A percentile compares a stretch with the other conserved stretches of the same genome.
Evolutionary conservation across 192 early-diverging fungal genomes (phyloP).

Genomic region (Coemansia erecta): DNA sequence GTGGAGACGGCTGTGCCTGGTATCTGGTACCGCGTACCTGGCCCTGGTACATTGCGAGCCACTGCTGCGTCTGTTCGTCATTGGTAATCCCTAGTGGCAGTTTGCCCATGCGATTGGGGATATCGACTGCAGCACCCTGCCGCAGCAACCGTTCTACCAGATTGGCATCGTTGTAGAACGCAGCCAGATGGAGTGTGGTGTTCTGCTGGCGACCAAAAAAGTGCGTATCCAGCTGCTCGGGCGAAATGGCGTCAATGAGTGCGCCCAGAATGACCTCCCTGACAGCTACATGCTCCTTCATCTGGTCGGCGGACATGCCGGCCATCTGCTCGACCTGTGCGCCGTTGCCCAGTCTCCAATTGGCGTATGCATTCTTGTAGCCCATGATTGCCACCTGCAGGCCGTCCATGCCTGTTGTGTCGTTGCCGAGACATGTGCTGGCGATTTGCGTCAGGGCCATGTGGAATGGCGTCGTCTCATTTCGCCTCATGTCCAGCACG

Average conservation of each 20-base stretch:
- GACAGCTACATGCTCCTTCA: constrained; percentile 50
- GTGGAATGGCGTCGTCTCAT: constrained; percentile 53
- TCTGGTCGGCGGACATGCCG: constrained; percentile 47
- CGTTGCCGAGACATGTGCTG: constrained; percentile 52
- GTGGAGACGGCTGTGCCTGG: constrained; percentile 14
- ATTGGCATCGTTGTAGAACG: constrained; percentile 54
- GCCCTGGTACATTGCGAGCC: constrained; percentile 49
- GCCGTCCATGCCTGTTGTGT: constrained; percentile 57
- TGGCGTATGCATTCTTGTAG: constrained; percentile 54
- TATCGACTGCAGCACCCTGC: constrained; percentile 51
- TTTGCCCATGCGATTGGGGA: constrained; percentile 51
- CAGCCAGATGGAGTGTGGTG: constrained; percentile 54
- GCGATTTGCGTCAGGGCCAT: constrained; percentile 50
- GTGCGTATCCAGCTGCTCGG: constrained; percentile 53
- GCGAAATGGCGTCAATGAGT: constrained; percentile 51
- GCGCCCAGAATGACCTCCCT: constrained; percentile 51
- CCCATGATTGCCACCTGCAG: constrained; percentile 56
- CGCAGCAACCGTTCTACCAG: constrained; percentile 50
- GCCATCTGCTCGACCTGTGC: constrained; percentile 43
- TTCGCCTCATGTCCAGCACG: constrained; percentile 50
- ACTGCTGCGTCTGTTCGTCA: constrained; percentile 50
- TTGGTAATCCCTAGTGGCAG: constrained; percentile 47
- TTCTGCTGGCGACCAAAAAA: constrained; percentile 53
- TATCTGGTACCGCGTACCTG: constrained; percentile 47
- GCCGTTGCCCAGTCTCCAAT: constrained; percentile 51